Evolutionary conservation across 129 eudicot species (phyloP).

Genomic region (Flaveria ramosissima): DNA sequence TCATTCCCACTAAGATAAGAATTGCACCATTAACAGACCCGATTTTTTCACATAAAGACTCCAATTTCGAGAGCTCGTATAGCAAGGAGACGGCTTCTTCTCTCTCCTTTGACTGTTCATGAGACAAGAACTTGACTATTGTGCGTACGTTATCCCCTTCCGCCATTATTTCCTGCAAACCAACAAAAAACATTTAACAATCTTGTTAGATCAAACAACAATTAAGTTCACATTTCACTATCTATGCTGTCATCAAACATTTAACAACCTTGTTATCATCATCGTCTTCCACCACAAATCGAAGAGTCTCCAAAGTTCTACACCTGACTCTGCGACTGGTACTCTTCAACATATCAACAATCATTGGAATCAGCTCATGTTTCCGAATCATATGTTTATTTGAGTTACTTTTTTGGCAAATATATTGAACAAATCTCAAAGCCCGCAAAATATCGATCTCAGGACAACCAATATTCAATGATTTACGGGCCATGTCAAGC

Average conservation of each 20-base stretch:
- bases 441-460: constrained; percentile 71
- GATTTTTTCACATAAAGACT: constrained; percentile 66
- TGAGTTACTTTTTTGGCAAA: constrained; percentile 54
- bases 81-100: constrained; percentile 90
- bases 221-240: not conserved
- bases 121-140: constrained; percentile 77
- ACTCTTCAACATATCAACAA: constrained; percentile 76
- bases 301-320: constrained; percentile 78
- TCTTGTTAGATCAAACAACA: not conserved
- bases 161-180: constrained; percentile 84
- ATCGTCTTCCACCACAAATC: constrained; percentile 77
- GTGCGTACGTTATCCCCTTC: constrained; percentile 95
- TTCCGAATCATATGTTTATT: constrained; percentile 68
- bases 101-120: constrained; percentile 80
- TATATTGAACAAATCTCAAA: constrained; percentile 67
- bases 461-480: constrained; percentile 49
- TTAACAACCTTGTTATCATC: constrained; percentile 76
- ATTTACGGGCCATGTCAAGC: constrained; percentile 84
- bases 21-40: constrained; percentile 91
- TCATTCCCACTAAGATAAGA: constrained; percentile 86
- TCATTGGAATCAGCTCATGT: constrained; percentile 64
- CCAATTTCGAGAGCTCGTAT: constrained; percentile 80
- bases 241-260: constrained; percentile 17
- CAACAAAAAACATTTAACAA: not conserved
- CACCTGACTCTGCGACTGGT: constrained; percentile 69